A percentile compares a stretch with the other conserved stretches of the same genome.
These are phyloP conservation scores for Spergularia azorica DNA, from an alignment of 179 eudicot species.

Conservation along the genomic window DNA sequence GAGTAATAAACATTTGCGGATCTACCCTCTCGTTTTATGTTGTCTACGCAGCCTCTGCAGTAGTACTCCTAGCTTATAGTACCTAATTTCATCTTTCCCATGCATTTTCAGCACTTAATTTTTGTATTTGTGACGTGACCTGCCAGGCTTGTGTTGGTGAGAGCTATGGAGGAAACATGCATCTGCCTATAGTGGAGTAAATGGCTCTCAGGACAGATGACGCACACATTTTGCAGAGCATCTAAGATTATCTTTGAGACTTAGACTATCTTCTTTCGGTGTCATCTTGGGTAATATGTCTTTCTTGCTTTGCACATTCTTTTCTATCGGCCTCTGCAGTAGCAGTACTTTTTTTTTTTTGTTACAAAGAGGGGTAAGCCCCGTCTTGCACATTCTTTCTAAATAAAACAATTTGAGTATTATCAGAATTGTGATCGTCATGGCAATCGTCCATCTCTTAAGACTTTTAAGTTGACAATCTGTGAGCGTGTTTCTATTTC, in stretches of 20 bases:
- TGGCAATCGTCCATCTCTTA: background rate
- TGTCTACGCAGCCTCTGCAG: background rate
- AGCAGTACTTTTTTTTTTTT: background rate
- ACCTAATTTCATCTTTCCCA: background rate
- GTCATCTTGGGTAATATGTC: background rate
- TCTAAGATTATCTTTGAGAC: no score
- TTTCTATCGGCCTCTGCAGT: no score
- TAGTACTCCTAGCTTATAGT: background rate
- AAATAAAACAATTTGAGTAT: no score
- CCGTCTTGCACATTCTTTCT: no score
- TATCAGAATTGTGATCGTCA: background rate
- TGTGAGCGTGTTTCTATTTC: background rate
- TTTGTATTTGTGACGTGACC: slow-evolving; percentile 14
- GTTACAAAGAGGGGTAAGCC: background rate
- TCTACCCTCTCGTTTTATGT: no score
- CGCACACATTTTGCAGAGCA: background rate
- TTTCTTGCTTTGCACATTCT: no score
- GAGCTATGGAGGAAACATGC: slow-evolving; percentile 75
- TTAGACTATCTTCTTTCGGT: background rate
- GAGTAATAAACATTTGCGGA: no score
- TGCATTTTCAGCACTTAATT: slow-evolving; percentile 1
- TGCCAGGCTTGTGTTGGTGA: slow-evolving; percentile 37
- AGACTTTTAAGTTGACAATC: background rate
- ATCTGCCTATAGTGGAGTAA: slow-evolving; percentile 33
- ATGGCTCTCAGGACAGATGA: background rate